Evolutionary conservation across 148 eudicot species (phyloP).

Genomic region (Amaranthus cruentus): DNA sequence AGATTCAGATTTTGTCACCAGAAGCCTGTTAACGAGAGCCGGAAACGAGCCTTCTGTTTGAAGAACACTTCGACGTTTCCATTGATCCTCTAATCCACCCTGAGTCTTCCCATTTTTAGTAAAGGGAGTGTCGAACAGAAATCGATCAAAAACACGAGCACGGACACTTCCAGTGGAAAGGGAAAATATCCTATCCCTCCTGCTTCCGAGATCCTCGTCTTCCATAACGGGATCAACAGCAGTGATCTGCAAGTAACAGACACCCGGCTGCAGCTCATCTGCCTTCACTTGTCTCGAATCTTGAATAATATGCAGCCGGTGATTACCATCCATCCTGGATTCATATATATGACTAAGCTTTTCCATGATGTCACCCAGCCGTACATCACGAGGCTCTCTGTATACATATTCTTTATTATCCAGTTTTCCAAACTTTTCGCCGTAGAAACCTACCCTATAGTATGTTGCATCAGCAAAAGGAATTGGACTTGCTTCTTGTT

Average conservation of each 20-base stretch:
- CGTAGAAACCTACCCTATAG: constrained; percentile 98
- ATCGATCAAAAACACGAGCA: constrained; percentile 96
- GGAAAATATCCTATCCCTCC: constrained; percentile 95
- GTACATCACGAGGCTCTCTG: constrained; percentile 93
- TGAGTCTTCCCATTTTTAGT: constrained; percentile 99
- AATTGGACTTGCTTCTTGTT: constrained; percentile 98
- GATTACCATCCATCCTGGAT: constrained; percentile 82
- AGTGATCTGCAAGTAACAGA: constrained; percentile 93
- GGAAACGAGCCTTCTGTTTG: constrained; percentile 99
- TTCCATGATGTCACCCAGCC: constrained; percentile 99
- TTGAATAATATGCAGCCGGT: constrained; percentile 80
- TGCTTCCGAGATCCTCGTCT: constrained; percentile 97
- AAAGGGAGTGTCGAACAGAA: constrained; percentile 96
- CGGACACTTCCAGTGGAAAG: constrained; percentile 95
- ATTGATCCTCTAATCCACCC: constrained; percentile 97
- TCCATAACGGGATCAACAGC: constrained; percentile 99
- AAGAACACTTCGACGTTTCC: constrained; percentile 94
- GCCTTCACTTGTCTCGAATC: constrained; percentile 98
- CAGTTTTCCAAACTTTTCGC: constrained; percentile 88
- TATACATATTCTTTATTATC: constrained; percentile 85
- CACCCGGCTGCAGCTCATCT: constrained; percentile 87
- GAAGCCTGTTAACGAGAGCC: constrained; percentile 88
- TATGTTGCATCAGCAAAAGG: constrained; percentile 98
- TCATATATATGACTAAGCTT: constrained; percentile 96
- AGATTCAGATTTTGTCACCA: constrained; percentile 83